These are phyloP conservation scores for Xylaria venustula DNA, from an alignment of 495 filamentous ascomycete genomes.

Conservation along the genomic window DNA sequence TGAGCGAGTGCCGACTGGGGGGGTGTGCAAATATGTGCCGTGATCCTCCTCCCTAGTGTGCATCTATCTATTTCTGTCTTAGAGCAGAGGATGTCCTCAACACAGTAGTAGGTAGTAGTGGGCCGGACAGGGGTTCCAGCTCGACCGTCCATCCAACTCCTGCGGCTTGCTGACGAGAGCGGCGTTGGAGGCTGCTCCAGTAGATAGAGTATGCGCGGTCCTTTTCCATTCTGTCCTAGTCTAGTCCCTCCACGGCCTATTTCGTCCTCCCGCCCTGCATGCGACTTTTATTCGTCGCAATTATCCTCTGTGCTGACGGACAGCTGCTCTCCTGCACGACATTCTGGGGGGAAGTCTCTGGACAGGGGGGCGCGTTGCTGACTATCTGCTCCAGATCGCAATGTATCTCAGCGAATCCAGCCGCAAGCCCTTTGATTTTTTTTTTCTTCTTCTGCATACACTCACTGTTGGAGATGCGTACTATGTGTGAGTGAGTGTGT, in stretches of 20 bases:
- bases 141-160: neutral
- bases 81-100: neutral
- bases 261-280: conserved; percentile 1
- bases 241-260: neutral
- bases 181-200: conserved; percentile 7
- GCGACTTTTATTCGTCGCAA: conserved; percentile 4
- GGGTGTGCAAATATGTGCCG: conserved; percentile 7
- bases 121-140: neutral
- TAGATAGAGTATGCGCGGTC: conserved; percentile 13
- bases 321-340: conserved; percentile 19
- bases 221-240: conserved; percentile 12
- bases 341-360: conserved; percentile 4
- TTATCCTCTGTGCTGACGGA: neutral
- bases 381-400: neutral
- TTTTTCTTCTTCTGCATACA: neutral
- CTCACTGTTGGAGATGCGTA: conserved; percentile 10
- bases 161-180: conserved; percentile 9
- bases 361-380: conserved; percentile 10
- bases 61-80: conserved; percentile 15
- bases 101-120: conserved; percentile 8
- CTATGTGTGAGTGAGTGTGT: neutral
- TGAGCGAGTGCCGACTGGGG: conserved; percentile 12
- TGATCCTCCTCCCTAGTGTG: neutral
- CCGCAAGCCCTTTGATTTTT: neutral
- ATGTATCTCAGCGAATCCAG: neutral